phyloP scores from a whole-genome alignment of 441 rosid genomes.

The Pelargonium australe region DNA sequence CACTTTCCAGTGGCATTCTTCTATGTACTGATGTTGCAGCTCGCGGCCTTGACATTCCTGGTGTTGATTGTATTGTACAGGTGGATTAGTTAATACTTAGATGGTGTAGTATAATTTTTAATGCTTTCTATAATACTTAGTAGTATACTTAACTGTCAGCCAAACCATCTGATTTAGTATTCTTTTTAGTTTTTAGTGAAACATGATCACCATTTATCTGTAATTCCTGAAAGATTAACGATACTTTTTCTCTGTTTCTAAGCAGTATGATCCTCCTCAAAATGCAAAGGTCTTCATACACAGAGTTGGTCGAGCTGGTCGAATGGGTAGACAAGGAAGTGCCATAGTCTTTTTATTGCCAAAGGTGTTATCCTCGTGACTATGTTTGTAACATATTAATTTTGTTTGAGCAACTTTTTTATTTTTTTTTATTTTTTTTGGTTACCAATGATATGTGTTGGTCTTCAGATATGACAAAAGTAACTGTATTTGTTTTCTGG shows the following conservation, averaged over 20 bases:
- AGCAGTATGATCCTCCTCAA: conserved; percentile 89
- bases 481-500: conserved; percentile 10
- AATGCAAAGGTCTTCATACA: conserved; percentile 77
- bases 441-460: background rate
- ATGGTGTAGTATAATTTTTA: background rate
- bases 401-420: background rate
- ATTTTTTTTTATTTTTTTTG: background rate
- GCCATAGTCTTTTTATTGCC: conserved; percentile 63
- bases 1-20: conserved; percentile 66
- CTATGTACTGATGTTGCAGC: conserved; percentile 96
- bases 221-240: conserved; percentile 10
- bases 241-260: conserved; percentile 11
- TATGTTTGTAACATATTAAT: conserved; percentile 5
- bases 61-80: conserved; percentile 89
- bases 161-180: background rate
- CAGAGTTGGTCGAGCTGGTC: conserved; percentile 89
- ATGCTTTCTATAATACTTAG: background rate
- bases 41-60: conserved; percentile 93
- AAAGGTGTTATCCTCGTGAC: conserved; percentile 39
- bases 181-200: background rate
- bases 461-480: conserved; percentile 3
- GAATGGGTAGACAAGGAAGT: conserved; percentile 76
- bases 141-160: too few species aligned
- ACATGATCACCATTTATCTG: background rate
- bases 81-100: conserved; percentile 27